Base-by-base conservation (phyloP, 1,139 yeast genomes). In the Hansenula anomala region DNA sequence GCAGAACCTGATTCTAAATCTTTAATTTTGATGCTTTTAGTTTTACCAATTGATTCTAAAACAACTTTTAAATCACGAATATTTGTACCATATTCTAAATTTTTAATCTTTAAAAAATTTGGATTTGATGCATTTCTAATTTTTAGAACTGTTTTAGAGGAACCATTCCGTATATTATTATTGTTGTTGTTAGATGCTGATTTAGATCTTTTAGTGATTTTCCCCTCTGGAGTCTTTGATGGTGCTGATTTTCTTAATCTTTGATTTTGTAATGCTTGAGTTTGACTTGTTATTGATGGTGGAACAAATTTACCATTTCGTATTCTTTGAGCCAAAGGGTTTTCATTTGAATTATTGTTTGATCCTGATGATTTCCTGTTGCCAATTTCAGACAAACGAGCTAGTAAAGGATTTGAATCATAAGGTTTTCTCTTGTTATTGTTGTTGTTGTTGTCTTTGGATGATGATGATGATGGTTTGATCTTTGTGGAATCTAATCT, bases 1-100 rank as follows among this genome's bases (percentile, higher is more conserved):
- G 54, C 36, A 1, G 57, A 52, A 1, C 58, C 58, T 1, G 54
- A 46, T 3, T 49, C 46, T 4, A 54, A 24, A 32, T 54, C 56
- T 16, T 28, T 40, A 2, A 49, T 44, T 30, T 38, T 42, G 8
- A 49, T 30, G 2, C 36, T 37, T 13, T 34, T 25, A 7, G 42
- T 28, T 1, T 15, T 23, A 2, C 53, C 55, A 19, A 45, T 28
- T 9, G 30, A 13, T 4, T 38, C 20, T 2, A 52, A 31, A 1
- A 45, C 52, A 2, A 29, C 20, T 18, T n/a, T 33, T 14, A 54
- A 26, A 19, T 52, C 55, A 4, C 24, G 37, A 1, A 43, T 33
- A 4, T 46, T 33, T 0, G 55, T 54, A 4, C 55, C 58, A 26
- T 45, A 40, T 24, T 43, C 52, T 3, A 54, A 33, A 34, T 54